Conservation (phyloP, 148 eudicot genomes). For the Silene latifolia region DNA sequence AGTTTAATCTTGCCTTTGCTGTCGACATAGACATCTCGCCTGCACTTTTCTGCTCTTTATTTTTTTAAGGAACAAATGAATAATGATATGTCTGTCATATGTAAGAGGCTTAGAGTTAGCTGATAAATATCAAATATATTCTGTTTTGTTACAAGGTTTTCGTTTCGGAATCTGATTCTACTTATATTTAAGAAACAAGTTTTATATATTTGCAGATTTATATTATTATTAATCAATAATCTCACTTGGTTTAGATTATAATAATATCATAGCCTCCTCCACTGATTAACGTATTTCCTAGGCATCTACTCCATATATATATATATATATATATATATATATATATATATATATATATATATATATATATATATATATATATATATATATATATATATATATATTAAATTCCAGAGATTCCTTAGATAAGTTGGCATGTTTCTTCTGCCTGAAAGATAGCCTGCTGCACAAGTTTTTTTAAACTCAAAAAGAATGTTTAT, state of each 20-base stretch:
- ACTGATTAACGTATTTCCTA: conserved; percentile 4
- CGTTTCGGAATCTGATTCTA: conserved; percentile 34
- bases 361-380: no score
- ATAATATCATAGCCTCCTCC: conserved; percentile 9
- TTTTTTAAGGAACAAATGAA: not conserved
- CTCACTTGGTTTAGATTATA: not conserved
- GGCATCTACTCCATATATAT: conserved; percentile 10
- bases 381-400: no score
- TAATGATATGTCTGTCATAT: not conserved
- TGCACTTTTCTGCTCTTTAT: not conserved
- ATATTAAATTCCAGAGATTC: conserved; percentile 14
- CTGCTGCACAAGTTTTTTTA: conserved; percentile 4
- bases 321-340: no score
- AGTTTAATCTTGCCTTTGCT: conserved; percentile 30
- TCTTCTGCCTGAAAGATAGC: not conserved
- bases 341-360: no score
- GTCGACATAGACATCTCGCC: conserved; percentile 23
- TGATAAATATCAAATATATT: not conserved
- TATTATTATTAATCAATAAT: no score
- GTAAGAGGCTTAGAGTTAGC: not conserved
- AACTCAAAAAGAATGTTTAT: not conserved
- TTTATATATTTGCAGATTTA: not conserved
- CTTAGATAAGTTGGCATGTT: conserved; percentile 8
- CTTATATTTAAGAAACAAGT: not conserved
- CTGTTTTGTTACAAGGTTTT: conserved; percentile 13